A percentile compares a stretch with the other conserved stretches of the same genome.
Conservation (phyloP, 495 filamentous ascomycete genomes). For the Clohesyomyces aquaticus region DNA sequence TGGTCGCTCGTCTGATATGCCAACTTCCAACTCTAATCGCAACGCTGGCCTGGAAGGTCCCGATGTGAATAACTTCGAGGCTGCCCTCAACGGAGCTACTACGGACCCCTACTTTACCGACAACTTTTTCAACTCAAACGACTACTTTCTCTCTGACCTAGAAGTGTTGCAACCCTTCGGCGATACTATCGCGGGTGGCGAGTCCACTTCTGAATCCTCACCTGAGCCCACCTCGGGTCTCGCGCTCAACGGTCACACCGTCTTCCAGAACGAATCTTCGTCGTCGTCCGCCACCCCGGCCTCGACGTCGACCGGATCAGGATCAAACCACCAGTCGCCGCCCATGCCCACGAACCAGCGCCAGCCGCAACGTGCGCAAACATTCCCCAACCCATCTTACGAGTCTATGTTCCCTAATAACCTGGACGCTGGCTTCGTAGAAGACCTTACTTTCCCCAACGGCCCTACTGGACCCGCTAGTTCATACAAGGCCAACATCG, state of each 20-base stretch:
- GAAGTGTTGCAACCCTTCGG: conserved; percentile 39
- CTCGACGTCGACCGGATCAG: conserved; percentile 22
- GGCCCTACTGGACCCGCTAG: conserved; percentile 19
- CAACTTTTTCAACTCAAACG: conserved; percentile 34
- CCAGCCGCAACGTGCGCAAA: conserved; percentile 21
- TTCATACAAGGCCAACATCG: conserved; percentile 12
- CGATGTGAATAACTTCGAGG: conserved; percentile 19
- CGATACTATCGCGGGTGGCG: conserved; percentile 31
- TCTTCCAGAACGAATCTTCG: background rate
- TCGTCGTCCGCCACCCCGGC: conserved; percentile 21
- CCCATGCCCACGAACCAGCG: conserved; percentile 8
- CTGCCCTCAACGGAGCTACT: conserved; percentile 16
- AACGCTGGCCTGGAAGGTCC: conserved; percentile 16
- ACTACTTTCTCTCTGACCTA: conserved; percentile 40
- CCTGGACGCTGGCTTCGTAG: conserved; percentile 33
- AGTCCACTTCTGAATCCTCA: conserved; percentile 37
- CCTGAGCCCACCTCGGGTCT: conserved; percentile 31
- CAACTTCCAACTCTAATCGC: conserved; percentile 26
- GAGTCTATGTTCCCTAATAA: conserved; percentile 39
- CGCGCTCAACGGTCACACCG: background rate
- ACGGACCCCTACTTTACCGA: conserved; percentile 32
- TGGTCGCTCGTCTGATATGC: conserved; percentile 25
- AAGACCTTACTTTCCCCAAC: conserved; percentile 38
- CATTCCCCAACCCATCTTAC: conserved; percentile 31
- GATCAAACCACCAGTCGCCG: conserved; percentile 23